Percentiles rank a stretch among this genome's conserved stretches.
phyloP scores from a whole-genome alignment of 495 filamentous ascomycete genomes.

The Daldinia vernicosa region DNA sequence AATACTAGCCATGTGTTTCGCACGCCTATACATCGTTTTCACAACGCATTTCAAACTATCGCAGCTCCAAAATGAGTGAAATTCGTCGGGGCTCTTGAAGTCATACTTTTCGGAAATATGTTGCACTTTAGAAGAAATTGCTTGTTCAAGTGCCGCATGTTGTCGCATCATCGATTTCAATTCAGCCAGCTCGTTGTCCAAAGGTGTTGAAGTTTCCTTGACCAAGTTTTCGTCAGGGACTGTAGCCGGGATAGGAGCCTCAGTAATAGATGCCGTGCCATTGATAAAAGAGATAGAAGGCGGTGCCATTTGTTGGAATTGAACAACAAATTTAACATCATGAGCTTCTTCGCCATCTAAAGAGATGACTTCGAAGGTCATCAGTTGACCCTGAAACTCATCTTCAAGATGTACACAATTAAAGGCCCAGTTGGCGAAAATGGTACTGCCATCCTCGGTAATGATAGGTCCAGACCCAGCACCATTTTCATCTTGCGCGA shows the following conservation, averaged over 20 bases:
- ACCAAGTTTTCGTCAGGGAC: constrained; percentile 5
- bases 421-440: constrained; percentile 56
- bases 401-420: constrained; percentile 54
- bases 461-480: constrained; percentile 44
- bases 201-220: constrained; percentile 18
- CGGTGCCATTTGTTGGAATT: constrained; percentile 55
- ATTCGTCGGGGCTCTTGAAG: constrained; percentile 19
- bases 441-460: constrained; percentile 39
- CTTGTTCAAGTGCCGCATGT: constrained; percentile 42
- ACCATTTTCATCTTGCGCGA: constrained; percentile 46
- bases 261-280: constrained; percentile 31
- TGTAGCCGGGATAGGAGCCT: constrained; percentile 6
- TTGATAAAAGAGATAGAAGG: constrained; percentile 55
- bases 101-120: constrained; percentile 43
- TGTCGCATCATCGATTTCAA: constrained; percentile 48
- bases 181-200: constrained; percentile 47
- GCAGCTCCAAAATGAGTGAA: constrained; percentile 39
- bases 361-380: constrained; percentile 57
- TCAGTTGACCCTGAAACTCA: constrained; percentile 54
- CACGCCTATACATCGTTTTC: constrained; percentile 36
- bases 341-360: constrained; percentile 48
- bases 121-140: constrained; percentile 44
- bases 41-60: constrained; percentile 44
- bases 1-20: constrained; percentile 38
- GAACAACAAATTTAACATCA: constrained; percentile 54